Evolutionary conservation across 345 rosid genomes (phyloP).

Genomic region (Salix arbutifolia): DNA sequence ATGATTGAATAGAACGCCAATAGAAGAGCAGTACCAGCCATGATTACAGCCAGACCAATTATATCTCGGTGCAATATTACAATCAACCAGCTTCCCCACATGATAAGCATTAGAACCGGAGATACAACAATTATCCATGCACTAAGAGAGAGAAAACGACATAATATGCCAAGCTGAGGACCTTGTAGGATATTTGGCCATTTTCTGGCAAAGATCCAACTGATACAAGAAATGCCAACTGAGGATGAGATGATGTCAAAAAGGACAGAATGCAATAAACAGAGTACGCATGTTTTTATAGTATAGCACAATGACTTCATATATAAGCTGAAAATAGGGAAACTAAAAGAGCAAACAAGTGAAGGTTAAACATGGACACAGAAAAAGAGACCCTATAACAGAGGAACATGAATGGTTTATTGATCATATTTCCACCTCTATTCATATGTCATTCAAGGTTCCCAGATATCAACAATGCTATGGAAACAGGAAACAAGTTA

Average conservation of each 20-base stretch:
- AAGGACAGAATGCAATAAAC: neutral
- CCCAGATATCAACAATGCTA: neutral
- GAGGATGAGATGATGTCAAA: neutral
- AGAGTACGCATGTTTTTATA: neutral
- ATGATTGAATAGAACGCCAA: slow-evolving; percentile 96
- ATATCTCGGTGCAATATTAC: slow-evolving; percentile 72
- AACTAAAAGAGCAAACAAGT: neutral
- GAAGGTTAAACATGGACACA: neutral
- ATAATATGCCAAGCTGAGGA: slow-evolving; percentile 69
- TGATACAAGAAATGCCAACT: slow-evolving; percentile 32
- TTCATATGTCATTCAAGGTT: neutral
- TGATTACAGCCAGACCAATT: slow-evolving; percentile 88
- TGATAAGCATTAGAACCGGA: slow-evolving; percentile 73
- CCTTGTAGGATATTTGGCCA: slow-evolving; percentile 90
- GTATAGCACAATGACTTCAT: neutral
- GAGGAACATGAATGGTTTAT: neutral
- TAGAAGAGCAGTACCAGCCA: slow-evolving; percentile 96
- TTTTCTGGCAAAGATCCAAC: slow-evolving; percentile 98
- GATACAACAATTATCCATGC: slow-evolving; percentile 85
- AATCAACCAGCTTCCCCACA: slow-evolving; percentile 89
- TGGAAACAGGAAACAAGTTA: neutral
- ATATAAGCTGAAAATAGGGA: neutral
- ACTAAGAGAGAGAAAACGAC: slow-evolving; percentile 60
- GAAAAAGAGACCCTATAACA: neutral
- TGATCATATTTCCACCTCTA: neutral